These are phyloP conservation scores for Agrocybe chaxingu DNA, from an alignment of 768 basidiomycete genomes.

Conservation along the genomic window DNA sequence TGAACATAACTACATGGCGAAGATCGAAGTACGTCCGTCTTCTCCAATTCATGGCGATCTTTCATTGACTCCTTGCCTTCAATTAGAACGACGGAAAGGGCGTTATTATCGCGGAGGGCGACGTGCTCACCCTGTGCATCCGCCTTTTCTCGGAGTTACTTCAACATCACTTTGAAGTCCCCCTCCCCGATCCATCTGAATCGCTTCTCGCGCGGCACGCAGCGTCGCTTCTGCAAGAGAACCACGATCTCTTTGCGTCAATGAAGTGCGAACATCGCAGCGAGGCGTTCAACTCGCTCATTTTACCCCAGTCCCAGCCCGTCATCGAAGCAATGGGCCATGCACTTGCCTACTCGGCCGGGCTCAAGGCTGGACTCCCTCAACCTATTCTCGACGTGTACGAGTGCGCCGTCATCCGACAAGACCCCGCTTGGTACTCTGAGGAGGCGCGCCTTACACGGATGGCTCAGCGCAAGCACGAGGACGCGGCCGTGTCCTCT, in stretches of 20 bases:
- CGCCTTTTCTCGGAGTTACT: conserved; percentile 60
- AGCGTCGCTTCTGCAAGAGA: conserved; percentile 43
- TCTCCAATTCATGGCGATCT: conserved; percentile 7
- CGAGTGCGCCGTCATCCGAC: conserved; percentile 47
- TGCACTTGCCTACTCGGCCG: conserved; percentile 57
- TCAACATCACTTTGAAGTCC: conserved; percentile 47
- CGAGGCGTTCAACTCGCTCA: conserved; percentile 45
- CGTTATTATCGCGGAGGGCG: conserved; percentile 58
- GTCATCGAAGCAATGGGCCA: conserved; percentile 64
- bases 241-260: conserved; percentile 31
- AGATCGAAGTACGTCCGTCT: conserved; percentile 40
- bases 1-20: conserved; percentile 58
- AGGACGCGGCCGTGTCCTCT: conserved; percentile 42
- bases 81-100: conserved; percentile 47
- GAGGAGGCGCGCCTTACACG: conserved; percentile 48
- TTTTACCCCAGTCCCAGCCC: conserved; percentile 53
- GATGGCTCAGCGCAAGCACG: conserved; percentile 42
- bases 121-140: conserved; percentile 48
- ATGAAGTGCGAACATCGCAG: conserved; percentile 46
- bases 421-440: conserved; percentile 58
- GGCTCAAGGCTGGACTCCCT: conserved; percentile 38
- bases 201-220: conserved; percentile 55
- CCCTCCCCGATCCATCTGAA: conserved; percentile 45
- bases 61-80: conserved; percentile 9
- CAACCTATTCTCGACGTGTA: conserved; percentile 53